These are phyloP conservation scores for Chrysoporthe austroafricana DNA, from an alignment of 2,329 filamentous ascomycete genomes.

Conservation along the genomic window DNA sequence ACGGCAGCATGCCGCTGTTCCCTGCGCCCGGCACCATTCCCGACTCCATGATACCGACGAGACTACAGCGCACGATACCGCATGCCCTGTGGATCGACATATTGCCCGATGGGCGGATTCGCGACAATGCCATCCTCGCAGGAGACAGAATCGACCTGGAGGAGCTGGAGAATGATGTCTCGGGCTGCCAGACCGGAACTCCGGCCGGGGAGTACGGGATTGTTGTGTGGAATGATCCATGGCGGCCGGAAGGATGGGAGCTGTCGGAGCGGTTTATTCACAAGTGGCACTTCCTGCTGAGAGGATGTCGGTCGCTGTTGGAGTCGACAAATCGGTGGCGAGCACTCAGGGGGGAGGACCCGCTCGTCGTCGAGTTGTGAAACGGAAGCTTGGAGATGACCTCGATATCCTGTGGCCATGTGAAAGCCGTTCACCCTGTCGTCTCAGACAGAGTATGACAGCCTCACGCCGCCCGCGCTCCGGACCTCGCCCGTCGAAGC, in stretches of 20 bases:
- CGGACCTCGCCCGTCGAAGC: too few species aligned
- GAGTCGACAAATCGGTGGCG: background rate
- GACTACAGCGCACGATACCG: background rate
- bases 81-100: background rate
- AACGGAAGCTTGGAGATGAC: too few species aligned
- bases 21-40: background rate
- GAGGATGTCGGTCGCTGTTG: background rate
- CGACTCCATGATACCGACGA: background rate
- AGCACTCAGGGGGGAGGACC: background rate
- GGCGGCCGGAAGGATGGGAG: background rate
- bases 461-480: too few species aligned
- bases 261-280: background rate
- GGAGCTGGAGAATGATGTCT: background rate
- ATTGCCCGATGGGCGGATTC: background rate
- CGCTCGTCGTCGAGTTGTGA: background rate
- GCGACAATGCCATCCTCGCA: constrained; percentile 1
- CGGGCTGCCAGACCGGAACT: background rate
- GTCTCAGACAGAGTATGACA: too few species aligned
- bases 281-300: background rate
- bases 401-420: too few species aligned
- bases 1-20: background rate
- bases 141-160: background rate
- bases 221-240: background rate
- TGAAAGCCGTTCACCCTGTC: too few species aligned
- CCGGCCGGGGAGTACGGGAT: background rate